phyloP scores from a whole-genome alignment of 179 eudicot species.

The Silene coronaria region DNA sequence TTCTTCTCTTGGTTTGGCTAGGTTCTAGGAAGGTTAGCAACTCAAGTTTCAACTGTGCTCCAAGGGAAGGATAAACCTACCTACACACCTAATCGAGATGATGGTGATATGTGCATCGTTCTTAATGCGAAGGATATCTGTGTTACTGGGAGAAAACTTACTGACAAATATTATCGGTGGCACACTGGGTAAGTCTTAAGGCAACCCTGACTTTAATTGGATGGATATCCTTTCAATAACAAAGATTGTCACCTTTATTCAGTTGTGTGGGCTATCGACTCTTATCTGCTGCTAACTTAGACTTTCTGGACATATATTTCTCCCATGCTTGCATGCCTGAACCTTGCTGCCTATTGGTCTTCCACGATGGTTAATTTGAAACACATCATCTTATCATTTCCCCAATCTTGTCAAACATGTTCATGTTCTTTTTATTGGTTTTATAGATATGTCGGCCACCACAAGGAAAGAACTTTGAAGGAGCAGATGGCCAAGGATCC shows the following conservation, averaged over 20 bases:
- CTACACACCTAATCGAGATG: constrained; percentile 79
- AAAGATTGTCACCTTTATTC: neutral
- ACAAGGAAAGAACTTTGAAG: constrained; percentile 84
- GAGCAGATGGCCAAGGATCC: constrained; percentile 97
- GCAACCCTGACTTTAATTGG: neutral
- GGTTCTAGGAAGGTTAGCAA: constrained; percentile 95
- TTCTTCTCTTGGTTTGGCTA: constrained; percentile 20
- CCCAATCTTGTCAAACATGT: neutral
- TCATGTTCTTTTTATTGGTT: constrained; percentile 9
- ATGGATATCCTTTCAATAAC: neutral
- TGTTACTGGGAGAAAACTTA: constrained; percentile 90
- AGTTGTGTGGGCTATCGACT: neutral
- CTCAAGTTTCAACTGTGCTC: constrained; percentile 80
- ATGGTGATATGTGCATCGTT: constrained; percentile 94
- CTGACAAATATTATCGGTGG: constrained; percentile 80
- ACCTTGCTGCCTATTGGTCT: neutral
- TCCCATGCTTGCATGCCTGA: neutral
- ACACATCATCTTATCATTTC: neutral
- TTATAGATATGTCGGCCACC: constrained; percentile 72
- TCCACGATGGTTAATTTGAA: neutral
- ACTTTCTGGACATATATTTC: neutral
- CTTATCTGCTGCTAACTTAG: neutral
- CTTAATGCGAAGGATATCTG: constrained; percentile 86
- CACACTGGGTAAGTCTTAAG: constrained; percentile 72
- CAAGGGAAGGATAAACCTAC: constrained; percentile 99